Percentiles rank a stretch among this genome's conserved stretches.
These are phyloP conservation scores for Tolypocladium album DNA, from an alignment of 2,329 filamentous ascomycete species.

Conservation along the genomic window DNA sequence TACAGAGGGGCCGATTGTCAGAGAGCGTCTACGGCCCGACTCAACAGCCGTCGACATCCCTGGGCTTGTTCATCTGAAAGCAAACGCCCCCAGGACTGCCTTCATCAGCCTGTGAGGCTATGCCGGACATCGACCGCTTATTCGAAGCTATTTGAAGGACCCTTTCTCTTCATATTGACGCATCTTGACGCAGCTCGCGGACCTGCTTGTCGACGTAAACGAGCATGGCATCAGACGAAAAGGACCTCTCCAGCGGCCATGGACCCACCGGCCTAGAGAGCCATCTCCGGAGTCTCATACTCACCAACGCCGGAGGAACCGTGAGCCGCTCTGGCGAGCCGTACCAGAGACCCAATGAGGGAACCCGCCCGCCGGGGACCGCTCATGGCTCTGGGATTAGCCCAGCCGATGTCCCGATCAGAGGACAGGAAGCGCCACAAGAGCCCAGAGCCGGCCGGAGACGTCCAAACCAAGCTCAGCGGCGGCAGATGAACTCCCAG, in stretches of 20 bases:
- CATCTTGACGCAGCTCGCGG: not conserved
- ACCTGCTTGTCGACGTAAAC: not conserved
- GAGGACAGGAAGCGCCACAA: conserved; percentile 1
- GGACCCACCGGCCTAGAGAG: conserved; percentile 34
- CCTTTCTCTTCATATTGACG: not conserved
- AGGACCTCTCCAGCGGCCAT: not conserved
- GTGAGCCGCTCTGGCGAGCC: not conserved
- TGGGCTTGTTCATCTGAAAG: not conserved
- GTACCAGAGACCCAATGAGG: not conserved
- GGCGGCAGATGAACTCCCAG: conserved; percentile 51
- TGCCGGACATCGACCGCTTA: not conserved
- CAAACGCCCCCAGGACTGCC: not conserved
- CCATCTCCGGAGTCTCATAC: conserved; percentile 47
- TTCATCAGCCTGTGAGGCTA: not conserved
- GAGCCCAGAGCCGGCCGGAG: conserved; percentile 27
- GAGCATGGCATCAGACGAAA: not conserved
- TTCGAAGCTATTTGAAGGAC: too few species aligned
- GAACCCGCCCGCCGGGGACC: not conserved
- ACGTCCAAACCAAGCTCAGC: conserved; percentile 52
- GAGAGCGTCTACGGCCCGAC: not conserved
- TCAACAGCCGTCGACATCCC: not conserved
- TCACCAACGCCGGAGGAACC: conserved; percentile 33
- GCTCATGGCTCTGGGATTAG: not conserved
- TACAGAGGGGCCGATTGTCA: not conserved
- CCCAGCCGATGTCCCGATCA: not conserved